These are phyloP conservation scores for Russula griseocarnosa DNA, from an alignment of 768 basidiomycete genomes.

Conservation along the genomic window DNA sequence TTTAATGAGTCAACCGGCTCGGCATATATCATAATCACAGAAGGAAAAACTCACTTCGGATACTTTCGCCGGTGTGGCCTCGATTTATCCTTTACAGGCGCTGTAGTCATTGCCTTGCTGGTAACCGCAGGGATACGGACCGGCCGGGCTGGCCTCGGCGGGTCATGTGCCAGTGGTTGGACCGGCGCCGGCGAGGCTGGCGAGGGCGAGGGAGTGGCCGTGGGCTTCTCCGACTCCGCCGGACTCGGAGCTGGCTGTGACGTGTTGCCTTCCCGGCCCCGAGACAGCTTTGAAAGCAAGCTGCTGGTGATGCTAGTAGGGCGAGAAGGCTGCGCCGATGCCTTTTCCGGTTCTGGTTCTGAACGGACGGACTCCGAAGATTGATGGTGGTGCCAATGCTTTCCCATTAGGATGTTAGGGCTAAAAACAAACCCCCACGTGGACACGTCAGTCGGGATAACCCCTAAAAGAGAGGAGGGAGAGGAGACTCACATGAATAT, in stretches of 20 bases:
- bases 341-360: neutral
- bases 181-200: accelerated
- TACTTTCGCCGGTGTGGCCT: slow-evolving; percentile 6
- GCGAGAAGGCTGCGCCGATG: neutral
- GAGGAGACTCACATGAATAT: neutral
- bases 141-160: neutral
- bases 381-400: neutral
- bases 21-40: neutral
- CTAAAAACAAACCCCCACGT: neutral
- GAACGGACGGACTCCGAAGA: too few relatives aligned
- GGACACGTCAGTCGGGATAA: neutral
- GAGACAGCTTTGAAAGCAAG: neutral
- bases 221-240: neutral
- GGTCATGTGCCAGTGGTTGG: neutral
- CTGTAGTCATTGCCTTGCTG: slow-evolving; percentile 18
- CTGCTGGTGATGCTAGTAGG: neutral
- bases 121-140: slow-evolving; percentile 20
- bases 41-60: slow-evolving; percentile 11
- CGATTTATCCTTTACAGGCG: slow-evolving; percentile 10
- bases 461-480: too few relatives aligned
- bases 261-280: neutral
- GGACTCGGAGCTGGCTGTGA: neutral
- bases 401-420: neutral
- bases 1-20: neutral
- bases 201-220: too few relatives aligned